phyloP scores from a whole-genome alignment of 441 rosid genomes.

The Codiaeum variegatum region DNA sequence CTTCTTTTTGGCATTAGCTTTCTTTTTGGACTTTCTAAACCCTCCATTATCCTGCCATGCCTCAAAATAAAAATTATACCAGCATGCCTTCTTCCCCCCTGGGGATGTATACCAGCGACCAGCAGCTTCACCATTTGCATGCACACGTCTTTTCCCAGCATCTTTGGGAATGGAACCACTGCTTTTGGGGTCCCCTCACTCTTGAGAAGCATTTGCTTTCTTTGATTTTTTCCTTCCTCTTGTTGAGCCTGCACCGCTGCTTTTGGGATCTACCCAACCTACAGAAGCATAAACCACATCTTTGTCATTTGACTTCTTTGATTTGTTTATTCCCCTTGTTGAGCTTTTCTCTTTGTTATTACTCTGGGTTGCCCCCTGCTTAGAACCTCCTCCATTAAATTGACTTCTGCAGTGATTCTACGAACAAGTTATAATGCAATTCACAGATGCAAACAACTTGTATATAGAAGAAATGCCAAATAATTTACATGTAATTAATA shows the following conservation, averaged over 20 bases:
- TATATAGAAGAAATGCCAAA: slow-evolving; percentile 14
- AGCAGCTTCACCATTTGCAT: slow-evolving; percentile 54
- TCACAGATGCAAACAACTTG: slow-evolving; percentile 12
- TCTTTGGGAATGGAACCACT: slow-evolving; percentile 47
- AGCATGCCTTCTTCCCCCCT: slow-evolving; percentile 70
- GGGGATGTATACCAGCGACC: slow-evolving; percentile 85
- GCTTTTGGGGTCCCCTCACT: slow-evolving; percentile 58
- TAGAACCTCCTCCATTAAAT: slow-evolving; percentile 55
- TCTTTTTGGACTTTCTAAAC: slow-evolving; percentile 52
- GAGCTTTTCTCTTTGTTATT: slow-evolving; percentile 32
- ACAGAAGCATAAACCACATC: slow-evolving; percentile 30
- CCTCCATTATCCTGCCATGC: slow-evolving; percentile 66
- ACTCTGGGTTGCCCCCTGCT: slow-evolving; percentile 29
- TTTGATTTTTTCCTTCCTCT: slow-evolving; percentile 44
- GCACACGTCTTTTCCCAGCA: slow-evolving; percentile 78
- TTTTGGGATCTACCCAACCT: slow-evolving; percentile 62
- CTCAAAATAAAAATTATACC: not conserved
- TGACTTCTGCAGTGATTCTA: slow-evolving; percentile 54
- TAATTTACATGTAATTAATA: slow-evolving; percentile 62
- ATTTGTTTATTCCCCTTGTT: slow-evolving; percentile 36
- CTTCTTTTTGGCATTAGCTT: slow-evolving; percentile 42
- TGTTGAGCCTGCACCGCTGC: slow-evolving; percentile 24
- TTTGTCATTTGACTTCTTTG: slow-evolving; percentile 35
- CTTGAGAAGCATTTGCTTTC: slow-evolving; percentile 38
- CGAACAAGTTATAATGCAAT: not conserved